Base-by-base conservation (phyloP, 2,329 filamentous ascomycete species). In the Akanthomyces uredinophilus region DNA sequence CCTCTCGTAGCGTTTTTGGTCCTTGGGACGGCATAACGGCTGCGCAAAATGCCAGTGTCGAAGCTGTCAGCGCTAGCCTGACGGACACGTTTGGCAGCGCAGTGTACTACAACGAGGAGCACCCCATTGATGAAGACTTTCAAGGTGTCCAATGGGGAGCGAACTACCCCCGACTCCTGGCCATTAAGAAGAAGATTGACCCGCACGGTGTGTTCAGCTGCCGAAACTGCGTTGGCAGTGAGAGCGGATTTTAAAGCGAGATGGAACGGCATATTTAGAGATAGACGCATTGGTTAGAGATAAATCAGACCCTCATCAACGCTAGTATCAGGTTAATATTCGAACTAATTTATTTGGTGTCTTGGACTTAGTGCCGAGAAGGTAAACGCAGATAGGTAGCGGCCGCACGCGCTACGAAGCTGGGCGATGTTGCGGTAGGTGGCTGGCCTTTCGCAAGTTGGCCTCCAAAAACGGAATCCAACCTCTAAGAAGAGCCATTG, bases 171-270 rank as follows among this genome's bases (percentile, higher is more conserved):
- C 46, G 49, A 41, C 58, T 60, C 11, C 24, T 60, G 11, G 18
- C 29, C 27, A 60, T 60, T 18, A 60, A 60, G 58, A 37, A 60
- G 35, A 22, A 11, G 46, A 10, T 52, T 49, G 58, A 60, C 35
- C 58, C 58, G 20, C 16, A 37, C 4, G 58, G 58, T 20, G 29
- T 60, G 18, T 60, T 60, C n/a, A 60, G 35, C 49, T 60, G 58
- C 58, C 49, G 35, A 10, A 52, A 52, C 4, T 60, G 58, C 46
- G 58, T 60, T 32, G 58, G 58, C 29, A 60, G 58, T 46, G 58
- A 60, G 46, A n/a, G 8, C 16, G 46, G 46, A 7, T 50, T 50
- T 29, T 50, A 50, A n/a, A n/a, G n/a, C n/a, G n/a, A n/a, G n/a
- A n/a, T n/a, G n/a, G n/a, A n/a, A n/a, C n/a, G n/a, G n/a, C n/a